phyloP scores from a whole-genome alignment of 2,329 filamentous ascomycete genomes.

The Fusarium xylarioides region DNA sequence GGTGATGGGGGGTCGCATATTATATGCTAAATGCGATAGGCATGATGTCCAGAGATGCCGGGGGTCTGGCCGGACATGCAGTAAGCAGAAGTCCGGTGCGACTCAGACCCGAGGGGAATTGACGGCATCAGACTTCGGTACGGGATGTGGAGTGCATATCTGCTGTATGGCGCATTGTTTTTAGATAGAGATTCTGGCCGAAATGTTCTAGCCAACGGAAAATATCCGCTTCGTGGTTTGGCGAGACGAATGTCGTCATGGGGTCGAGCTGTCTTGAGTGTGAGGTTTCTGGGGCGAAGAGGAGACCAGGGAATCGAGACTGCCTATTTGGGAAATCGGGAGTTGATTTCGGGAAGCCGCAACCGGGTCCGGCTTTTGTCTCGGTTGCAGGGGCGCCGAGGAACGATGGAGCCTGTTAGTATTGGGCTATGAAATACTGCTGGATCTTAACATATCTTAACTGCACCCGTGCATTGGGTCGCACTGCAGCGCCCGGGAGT shows the following conservation, averaged over 20 bases:
- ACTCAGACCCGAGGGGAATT: conserved; percentile 29
- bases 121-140: conserved; percentile 37
- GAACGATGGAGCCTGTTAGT: conserved; percentile 14
- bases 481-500: conserved; percentile 3
- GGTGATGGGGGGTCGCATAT: conserved; percentile 17
- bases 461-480: background rate
- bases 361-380: conserved; percentile 39
- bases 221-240: conserved; percentile 12
- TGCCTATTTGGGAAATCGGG: conserved; percentile 42
- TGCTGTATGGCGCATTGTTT: conserved; percentile 5
- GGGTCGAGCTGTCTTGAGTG: conserved; percentile 25
- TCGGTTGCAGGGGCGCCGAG: conserved; percentile 28
- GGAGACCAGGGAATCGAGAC: conserved; percentile 27
- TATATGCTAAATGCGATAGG: conserved; percentile 27
- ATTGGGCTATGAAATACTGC: rapidly evolving
- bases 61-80: conserved; percentile 15
- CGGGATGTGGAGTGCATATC: conserved; percentile 22
- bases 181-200: background rate
- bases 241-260: conserved; percentile 28
- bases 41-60: conserved; percentile 18
- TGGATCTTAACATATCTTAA: conserved; percentile 13
- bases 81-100: conserved; percentile 11
- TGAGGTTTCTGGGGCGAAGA: conserved; percentile 42
- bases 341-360: conserved; percentile 43
- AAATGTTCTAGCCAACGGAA: conserved; percentile 10